Evolutionary conservation across 441 rosid genomes (phyloP), one percentile per base, ranked within the genome.

Genomic region (Francoa sonchifolia): DNA sequence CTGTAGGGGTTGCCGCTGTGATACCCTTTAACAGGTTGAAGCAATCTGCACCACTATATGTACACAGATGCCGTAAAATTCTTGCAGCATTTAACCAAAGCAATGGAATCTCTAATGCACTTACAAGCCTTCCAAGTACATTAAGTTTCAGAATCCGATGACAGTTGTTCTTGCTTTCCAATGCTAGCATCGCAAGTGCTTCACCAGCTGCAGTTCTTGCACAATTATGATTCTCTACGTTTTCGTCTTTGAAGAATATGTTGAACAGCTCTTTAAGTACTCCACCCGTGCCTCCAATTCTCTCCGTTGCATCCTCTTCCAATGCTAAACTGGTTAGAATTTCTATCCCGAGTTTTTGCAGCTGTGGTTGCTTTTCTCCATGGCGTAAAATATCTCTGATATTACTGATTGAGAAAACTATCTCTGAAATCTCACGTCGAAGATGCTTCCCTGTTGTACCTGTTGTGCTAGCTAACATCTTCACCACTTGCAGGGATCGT

Each of bases 261-360:
- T 74, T 74, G 63, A 79, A 59, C 28, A 85, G 36, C 58, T 82
- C 95, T 63, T 71, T 81, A 2, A 85, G 71, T 22, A 85, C 59
- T 29, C 92, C 87, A 2, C 96, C 96, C 0, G 98, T 82, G 20
- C 77, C 92, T 1, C 98, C 98, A 34, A 85, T 79, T 59, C 80
- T 74, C 64, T 89, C 94, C 2, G 69, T 67, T 14, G 86, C 89
- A 13, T 76, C 74, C 22, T 43, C 75, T 40, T 89, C 95, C 27
- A 73, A 55, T 0, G 90, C 94, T 14, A 89, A 66, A 50, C 68
- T 65, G 16, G 85, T 79, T 15, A 89, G 31, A 16, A 81, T 81
- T 34, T 81, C 85, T 11, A 79, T 77, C 36, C 86, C 56, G 0
- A 84, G 79, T 37, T 69, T 82, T 54, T 85, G 94, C 39, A 89